Percentiles rank a stretch among this genome's conserved stretches.
Conservation (phyloP, 176 grass and related monocot species). For the Coix lacrymajobi region DNA sequence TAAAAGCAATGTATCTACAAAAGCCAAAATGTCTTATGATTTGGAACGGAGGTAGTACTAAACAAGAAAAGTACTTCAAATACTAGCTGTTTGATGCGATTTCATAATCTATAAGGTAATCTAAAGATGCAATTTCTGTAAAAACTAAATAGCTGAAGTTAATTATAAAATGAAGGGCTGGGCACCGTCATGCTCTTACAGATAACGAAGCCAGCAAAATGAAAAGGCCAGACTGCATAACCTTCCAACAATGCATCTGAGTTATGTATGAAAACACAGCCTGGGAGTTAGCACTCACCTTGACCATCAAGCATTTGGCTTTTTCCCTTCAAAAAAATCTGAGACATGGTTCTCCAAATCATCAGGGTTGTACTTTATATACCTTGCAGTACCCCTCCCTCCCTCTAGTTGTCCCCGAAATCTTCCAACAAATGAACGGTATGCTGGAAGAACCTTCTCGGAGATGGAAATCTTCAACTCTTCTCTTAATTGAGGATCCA, state of each 20-base stretch:
- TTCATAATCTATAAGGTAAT: background rate
- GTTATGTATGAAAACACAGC: background rate
- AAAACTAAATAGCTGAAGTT: background rate
- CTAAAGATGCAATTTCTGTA: background rate
- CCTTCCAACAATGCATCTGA: background rate
- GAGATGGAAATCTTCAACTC: slow-evolving; percentile 84
- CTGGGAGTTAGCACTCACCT: slow-evolving; percentile 31
- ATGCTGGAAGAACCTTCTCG: slow-evolving; percentile 77
- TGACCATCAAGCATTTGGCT: slow-evolving; percentile 35
- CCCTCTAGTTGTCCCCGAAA: slow-evolving; percentile 71
- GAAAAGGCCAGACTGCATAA: background rate
- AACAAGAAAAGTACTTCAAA: slow-evolving; percentile 12
- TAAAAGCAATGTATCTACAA: no score
- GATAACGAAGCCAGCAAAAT: background rate
- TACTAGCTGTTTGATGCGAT: background rate
- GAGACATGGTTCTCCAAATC: slow-evolving; percentile 83
- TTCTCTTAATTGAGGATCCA: slow-evolving; percentile 80
- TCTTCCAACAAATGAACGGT: slow-evolving; percentile 74
- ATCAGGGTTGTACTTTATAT: slow-evolving; percentile 83
- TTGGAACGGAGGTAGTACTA: no score
- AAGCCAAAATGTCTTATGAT: no score
- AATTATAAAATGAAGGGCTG: background rate
- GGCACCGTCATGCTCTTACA: slow-evolving; percentile 4
- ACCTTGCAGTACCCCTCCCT: slow-evolving; percentile 51
- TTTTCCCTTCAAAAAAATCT: slow-evolving; percentile 89